Base-by-base conservation (phyloP, 176 grass and related monocot species). In the Oryza meyeriana region DNA sequence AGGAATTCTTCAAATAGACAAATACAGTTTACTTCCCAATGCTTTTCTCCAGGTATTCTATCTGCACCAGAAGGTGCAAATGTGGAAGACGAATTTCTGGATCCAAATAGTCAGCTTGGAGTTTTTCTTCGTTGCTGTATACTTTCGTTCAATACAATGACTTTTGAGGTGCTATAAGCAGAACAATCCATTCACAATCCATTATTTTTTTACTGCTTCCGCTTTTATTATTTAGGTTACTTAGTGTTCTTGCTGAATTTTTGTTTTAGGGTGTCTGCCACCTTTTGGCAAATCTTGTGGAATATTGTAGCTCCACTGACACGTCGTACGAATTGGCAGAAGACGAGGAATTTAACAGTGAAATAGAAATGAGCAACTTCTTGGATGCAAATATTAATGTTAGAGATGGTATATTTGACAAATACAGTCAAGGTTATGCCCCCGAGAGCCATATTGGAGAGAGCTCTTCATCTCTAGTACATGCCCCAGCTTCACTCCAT, bases 121-220 rank as follows among this genome's bases (percentile, higher is more conserved):
- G 69, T 99, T 68, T 99, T 91, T 74, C 76, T 95, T 69, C 90
- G 96, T 61, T 98, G 89, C 87, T 98, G 96, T 63, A 90, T 93
- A 84, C 89, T 99, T 64, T 79, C 88, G 39, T 99, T 99, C 75
- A 92, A 90, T 86, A 86, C 89, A 58, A 87, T 95, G 80, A 88
- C 81, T 74, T 99, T 95, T 66, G 93, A 99, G 96, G 93, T 99
- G 74, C 75, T 73, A 61, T 57, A 84, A 76, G 12, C 77, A 39
- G 58, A 67, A 48, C 39, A 67, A 65, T 64, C 47, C 67, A 24
- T 82, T 59, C 17, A 31, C 1, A 33, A 13, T 17, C 40, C n/a
- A n/a, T n/a, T n/a, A 28, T 57, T 59, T 24, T 57, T 2, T 24
- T 63, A 34, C 20, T 0, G 11, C 22, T 80, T 40, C 40, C 26